These are phyloP conservation scores for Acanthochlamys bracteata DNA, from an alignment of 106 monocot genomes.

Conservation along the genomic window DNA sequence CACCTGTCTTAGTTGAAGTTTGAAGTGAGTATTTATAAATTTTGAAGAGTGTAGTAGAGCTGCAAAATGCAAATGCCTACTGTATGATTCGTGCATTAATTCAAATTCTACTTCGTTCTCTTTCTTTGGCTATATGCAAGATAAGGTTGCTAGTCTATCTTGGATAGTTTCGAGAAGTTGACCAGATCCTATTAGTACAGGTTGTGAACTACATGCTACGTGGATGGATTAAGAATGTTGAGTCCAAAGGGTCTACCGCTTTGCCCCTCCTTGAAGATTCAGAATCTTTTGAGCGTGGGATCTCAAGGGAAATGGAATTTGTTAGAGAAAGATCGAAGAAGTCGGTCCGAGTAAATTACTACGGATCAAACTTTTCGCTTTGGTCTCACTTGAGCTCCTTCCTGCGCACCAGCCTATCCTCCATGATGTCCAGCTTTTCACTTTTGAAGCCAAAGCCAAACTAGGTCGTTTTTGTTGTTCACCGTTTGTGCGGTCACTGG, in stretches of 20 bases:
- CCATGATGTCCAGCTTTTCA: background rate
- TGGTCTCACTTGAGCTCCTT: constrained; percentile 52
- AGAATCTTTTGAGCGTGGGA: constrained; percentile 19
- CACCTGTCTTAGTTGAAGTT: too few relatives aligned
- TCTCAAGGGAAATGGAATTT: constrained; percentile 63
- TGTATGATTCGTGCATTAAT: too few relatives aligned
- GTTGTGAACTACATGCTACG: constrained; percentile 85
- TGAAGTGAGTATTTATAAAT: too few relatives aligned
- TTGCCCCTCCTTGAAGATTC: constrained; percentile 72
- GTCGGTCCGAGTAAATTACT: constrained; percentile 46
- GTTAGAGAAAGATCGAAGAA: constrained; percentile 51
- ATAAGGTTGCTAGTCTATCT: too few relatives aligned
- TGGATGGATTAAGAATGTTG: constrained; percentile 86
- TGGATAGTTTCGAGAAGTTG: too few relatives aligned
- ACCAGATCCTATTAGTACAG: constrained; percentile 25
- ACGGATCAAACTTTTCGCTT: constrained; percentile 50
- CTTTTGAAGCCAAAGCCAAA: background rate
- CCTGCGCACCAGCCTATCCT: constrained; percentile 19
- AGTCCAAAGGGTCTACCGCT: constrained; percentile 43
- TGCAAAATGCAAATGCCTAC: too few relatives aligned
- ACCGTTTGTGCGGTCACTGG: background rate
- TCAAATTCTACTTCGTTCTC: too few relatives aligned
- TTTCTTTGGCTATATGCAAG: too few relatives aligned
- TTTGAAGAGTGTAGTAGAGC: too few relatives aligned
- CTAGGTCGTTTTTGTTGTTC: background rate